Evolutionary conservation across 495 filamentous ascomycete genomes (phyloP).

Genomic region (Trichoderma asperelloides): DNA sequence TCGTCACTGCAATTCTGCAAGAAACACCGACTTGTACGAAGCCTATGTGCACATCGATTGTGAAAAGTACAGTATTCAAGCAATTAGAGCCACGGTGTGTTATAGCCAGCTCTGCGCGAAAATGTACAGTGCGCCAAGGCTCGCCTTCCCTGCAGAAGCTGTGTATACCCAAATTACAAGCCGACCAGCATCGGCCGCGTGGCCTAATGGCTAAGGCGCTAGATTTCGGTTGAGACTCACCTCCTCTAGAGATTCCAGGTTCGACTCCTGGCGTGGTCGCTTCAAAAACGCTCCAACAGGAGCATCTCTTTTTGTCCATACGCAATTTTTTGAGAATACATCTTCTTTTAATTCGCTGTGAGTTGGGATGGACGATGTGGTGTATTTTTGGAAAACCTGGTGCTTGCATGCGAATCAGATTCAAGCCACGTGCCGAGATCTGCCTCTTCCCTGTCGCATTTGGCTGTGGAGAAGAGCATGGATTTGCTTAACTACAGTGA

Average conservation of each 20-base stretch:
- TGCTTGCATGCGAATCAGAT: background rate
- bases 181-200: background rate
- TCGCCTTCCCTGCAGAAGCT: background rate
- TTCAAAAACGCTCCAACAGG: background rate
- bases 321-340: background rate
- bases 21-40: no score
- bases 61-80: background rate
- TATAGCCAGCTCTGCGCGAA: background rate
- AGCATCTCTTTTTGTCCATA: background rate
- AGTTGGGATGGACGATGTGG: no score
- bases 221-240: conserved; percentile 1
- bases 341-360: background rate
- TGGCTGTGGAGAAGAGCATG: background rate
- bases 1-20: no score
- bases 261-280: conserved; percentile 7
- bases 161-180: background rate
- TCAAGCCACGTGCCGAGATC: conserved; percentile 1
- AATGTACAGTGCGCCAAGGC: background rate
- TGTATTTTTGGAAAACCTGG: no score
- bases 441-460: background rate
- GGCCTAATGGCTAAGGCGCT: conserved; percentile 8
- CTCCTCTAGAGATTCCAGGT: conserved; percentile 7
- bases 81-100: no score
- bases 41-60: no score
- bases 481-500: background rate